These are phyloP conservation scores for Kodamaea fukazawae DNA, from an alignment of 805 yeast species.

Conservation along the genomic window DNA sequence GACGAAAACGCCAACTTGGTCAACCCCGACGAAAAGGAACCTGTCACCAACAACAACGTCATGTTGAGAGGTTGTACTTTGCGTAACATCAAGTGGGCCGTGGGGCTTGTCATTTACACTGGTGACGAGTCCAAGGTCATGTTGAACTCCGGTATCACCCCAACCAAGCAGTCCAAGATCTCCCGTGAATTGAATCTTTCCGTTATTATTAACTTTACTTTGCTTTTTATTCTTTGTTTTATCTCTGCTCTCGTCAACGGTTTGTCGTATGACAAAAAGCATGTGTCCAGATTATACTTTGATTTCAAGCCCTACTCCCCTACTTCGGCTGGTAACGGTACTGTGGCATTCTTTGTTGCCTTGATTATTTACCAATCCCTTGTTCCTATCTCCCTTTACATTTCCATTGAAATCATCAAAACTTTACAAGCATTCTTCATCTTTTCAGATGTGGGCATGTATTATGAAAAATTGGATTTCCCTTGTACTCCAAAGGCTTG, in stretches of 20 bases:
- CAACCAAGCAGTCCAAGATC: conserved; percentile 72
- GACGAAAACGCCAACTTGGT: conserved; percentile 30
- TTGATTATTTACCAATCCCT: conserved; percentile 73
- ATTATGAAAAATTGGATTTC: conserved; percentile 64
- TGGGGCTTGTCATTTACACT: conserved; percentile 73
- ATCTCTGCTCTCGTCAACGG: conserved; percentile 72
- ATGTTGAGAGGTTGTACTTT: conserved; percentile 73
- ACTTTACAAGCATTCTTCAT: conserved; percentile 81
- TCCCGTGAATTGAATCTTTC: conserved; percentile 69
- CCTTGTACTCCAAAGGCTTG: conserved; percentile 85
- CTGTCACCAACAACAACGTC: conserved; percentile 66
- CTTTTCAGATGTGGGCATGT: conserved; percentile 70
- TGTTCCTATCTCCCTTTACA: conserved; percentile 80
- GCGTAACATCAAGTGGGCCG: conserved; percentile 80
- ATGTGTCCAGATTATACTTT: conserved; percentile 57
- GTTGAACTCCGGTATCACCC: conserved; percentile 78
- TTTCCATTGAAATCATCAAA: conserved; percentile 78
- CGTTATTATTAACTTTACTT: conserved; percentile 61
- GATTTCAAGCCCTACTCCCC: conserved; percentile 72
- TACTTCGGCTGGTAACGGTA: conserved; percentile 63
- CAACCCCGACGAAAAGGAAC: conserved; percentile 49
- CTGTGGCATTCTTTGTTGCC: conserved; percentile 72
- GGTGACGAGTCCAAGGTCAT: conserved; percentile 80
- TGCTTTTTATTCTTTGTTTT: conserved; percentile 66
- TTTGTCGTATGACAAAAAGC: conserved; percentile 47